Base-by-base conservation (phyloP, 805 yeast genomes). In the Candida taoyuanica region DNA sequence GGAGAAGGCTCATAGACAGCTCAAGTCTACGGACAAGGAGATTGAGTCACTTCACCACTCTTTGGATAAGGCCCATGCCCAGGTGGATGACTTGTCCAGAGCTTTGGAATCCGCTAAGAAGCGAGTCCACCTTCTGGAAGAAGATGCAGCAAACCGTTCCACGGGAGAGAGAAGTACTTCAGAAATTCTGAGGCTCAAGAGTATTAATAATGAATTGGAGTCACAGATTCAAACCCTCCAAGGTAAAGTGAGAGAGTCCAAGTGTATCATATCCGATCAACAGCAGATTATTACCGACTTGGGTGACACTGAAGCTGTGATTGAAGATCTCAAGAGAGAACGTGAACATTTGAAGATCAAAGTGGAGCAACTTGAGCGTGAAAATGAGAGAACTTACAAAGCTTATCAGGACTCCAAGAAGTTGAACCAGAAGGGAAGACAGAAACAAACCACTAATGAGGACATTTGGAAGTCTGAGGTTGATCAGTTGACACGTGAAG, bases 381-480 rank as follows among this genome's bases (percentile, higher is more conserved):
- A 65, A 40, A 62, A 58, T 33, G 62, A 60, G 9, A 38, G 50
- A 5, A 45, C 64, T 15, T 47, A 40, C 32, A 51, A 36, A 38
- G 55, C 53, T 5, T 55, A 41, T 44, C 41, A 41, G 16, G 50
- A 51, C 3, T 29, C 42, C 23, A 46, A 43, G 41, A 42, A 40
- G 37, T 21, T 26, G 7, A 33, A 42, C 17, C 49, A 39, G 40
- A 37, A 44, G 17, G 19, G 7, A 17, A 34, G 23, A 21, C 13
- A 28, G 11, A 33, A 35, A 27, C 21, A 31, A 29, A 17, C 38
- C 12, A 33, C 32, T 23, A 32, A 29, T 19, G 39, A 39, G 20
- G 47, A 40, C 8, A 26, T 62, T 47, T 43, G 69, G 67, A 39
- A 59, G 53, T 40, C 52, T 42, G 48, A 56, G 47, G 30, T 55